These are phyloP conservation scores for Reticulascus tulasneorum DNA, from an alignment of 2,329 filamentous ascomycete species.

Conservation along the genomic window DNA sequence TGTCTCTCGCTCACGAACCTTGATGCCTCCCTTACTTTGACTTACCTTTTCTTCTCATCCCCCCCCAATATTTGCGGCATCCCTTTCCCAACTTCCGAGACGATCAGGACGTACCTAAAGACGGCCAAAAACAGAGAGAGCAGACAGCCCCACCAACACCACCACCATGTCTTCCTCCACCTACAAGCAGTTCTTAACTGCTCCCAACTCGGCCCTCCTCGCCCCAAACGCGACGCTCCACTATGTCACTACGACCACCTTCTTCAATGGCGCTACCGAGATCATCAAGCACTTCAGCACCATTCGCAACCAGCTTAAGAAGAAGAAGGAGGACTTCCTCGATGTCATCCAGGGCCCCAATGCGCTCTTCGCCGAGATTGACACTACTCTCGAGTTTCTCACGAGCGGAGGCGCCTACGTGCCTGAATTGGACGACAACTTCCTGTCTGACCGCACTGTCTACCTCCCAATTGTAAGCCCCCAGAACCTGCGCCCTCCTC, in stretches of 20 bases:
- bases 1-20: too few relatives aligned
- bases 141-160: too few relatives aligned
- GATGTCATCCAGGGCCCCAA: conserved; percentile 67
- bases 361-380: conserved; percentile 71
- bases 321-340: conserved; percentile 75
- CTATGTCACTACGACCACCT: conserved; percentile 86
- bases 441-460: conserved; percentile 77
- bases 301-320: conserved; percentile 71
- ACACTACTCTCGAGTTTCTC: conserved; percentile 79
- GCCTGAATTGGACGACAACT: conserved; percentile 89
- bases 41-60: background rate
- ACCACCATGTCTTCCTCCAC: conserved; percentile 38
- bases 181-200: conserved; percentile 70
- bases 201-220: conserved; percentile 60
- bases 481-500: too few relatives aligned
- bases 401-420: conserved; percentile 81
- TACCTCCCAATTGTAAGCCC: conserved; percentile 75
- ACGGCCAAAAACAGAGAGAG: too few relatives aligned
- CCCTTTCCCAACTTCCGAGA: too few relatives aligned
- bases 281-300: conserved; percentile 79
- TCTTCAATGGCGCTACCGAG: conserved; percentile 64
- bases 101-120: too few relatives aligned
- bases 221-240: conserved; percentile 66
- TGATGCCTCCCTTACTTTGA: too few relatives aligned
- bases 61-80: background rate